Base-by-base conservation (phyloP, 176 grass and related monocot species). In the Stipa capillata region DNA sequence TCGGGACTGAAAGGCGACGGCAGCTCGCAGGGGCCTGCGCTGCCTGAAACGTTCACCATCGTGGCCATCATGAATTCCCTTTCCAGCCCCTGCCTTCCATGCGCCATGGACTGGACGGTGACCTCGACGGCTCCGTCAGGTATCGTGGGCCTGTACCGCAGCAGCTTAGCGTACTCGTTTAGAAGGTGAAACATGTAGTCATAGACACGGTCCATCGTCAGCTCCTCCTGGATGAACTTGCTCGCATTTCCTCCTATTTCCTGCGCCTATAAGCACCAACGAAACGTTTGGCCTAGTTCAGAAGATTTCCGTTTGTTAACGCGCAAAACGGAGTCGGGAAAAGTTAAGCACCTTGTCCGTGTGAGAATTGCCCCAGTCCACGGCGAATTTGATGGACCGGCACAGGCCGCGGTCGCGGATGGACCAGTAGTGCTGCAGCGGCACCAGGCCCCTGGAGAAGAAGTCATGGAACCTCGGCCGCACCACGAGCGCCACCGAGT, bases 311-410 rank as follows among this genome's bases (percentile, higher is more conserved):
- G n/a, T n/a, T n/a, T n/a, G n/a, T n/a, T n/a, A n/a, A n/a, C n/a
- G n/a, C n/a, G n/a, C n/a, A n/a, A n/a, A n/a, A n/a, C n/a, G n/a
- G n/a, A n/a, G n/a, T n/a, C n/a, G n/a, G n/a, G n/a, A n/a, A n/a
- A n/a, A n/a, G n/a, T n/a, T n/a, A n/a, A n/a, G n/a, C 79, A 91
- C 89, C 69, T 76, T 76, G 75, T 84, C 28, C 20, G 79, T 14
- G 75, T 97, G 91, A 12, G 85, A 47, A 58, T 97, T 97, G 74
- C 94, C 94, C 91, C 89, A 97, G 28, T 91, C 79, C 0, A 94
- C 89, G 61, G 89, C 91, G 57, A 84, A 82, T 31, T 94, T 84
- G 69, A 94, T 88, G 54, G 91, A 89, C 2, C 73, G 84, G 57
- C 91, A 93, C 79, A 82, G 89, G 36, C 69, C 83, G 4, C 57